Percentiles rank a stretch among this genome's conserved stretches.
Conservation (phyloP, 192 early-diverging fungal species). For the Gryganskiella cystojenkinii region DNA sequence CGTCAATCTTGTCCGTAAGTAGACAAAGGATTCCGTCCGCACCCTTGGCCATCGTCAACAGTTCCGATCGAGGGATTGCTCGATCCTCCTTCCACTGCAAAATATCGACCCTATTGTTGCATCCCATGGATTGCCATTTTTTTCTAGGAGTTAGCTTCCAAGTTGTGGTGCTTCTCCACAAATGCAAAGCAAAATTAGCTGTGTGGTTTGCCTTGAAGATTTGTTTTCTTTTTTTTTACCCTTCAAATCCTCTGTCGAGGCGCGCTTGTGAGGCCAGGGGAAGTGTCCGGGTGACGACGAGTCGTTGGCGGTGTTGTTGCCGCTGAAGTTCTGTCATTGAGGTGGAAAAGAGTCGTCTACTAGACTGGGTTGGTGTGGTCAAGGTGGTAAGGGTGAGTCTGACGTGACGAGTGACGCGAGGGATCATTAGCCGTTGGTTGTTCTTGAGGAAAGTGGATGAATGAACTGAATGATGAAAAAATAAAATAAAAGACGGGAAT, state of each 20-base stretch:
- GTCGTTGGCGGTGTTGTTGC: constrained; percentile 16
- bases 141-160: too few relatives aligned
- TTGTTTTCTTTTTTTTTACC: not conserved
- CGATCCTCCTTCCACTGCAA: constrained; percentile 64
- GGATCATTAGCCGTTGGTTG: constrained; percentile 7
- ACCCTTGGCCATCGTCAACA: constrained; percentile 61
- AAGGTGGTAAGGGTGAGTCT: too few relatives aligned
- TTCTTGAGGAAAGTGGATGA: not conserved
- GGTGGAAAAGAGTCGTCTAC: constrained; percentile 22
- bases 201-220: not conserved
- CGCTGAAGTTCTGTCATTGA: constrained; percentile 15
- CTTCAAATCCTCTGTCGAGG: constrained; percentile 51
- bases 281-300: constrained; percentile 63
- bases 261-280: constrained; percentile 60
- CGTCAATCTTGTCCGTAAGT: constrained; percentile 80
- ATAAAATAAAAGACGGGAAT: not conserved
- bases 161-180: too few relatives aligned
- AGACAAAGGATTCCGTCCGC: constrained; percentile 73
- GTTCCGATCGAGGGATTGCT: constrained; percentile 59
- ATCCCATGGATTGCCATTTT: too few relatives aligned
- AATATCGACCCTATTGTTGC: constrained; percentile 57
- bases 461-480: not conserved
- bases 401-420: not conserved
- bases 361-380: constrained; percentile 4
- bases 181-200: too few relatives aligned